Percentiles rank a stretch among this genome's conserved stretches.
These are phyloP conservation scores for Ensete glaucum DNA, from an alignment of 176 grass and related monocot genomes.

Conservation along the genomic window DNA sequence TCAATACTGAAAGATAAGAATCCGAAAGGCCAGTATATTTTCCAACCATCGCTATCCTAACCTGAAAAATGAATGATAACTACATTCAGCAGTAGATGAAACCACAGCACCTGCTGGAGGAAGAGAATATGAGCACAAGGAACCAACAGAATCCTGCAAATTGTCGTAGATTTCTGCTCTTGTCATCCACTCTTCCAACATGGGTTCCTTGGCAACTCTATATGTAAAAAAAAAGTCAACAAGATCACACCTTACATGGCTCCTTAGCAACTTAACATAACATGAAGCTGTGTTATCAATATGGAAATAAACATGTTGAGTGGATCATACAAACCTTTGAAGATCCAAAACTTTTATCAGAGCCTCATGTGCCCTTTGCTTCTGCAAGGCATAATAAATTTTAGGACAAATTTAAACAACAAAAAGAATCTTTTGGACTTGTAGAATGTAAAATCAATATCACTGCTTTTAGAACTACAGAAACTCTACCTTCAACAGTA, in stretches of 20 bases:
- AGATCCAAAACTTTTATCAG: constrained; percentile 79
- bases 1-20: constrained; percentile 48
- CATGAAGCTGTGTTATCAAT: not conserved
- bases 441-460: not conserved
- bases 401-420: not conserved
- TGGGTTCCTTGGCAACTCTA: constrained; percentile 22
- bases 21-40: constrained; percentile 45
- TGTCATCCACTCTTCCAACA: constrained; percentile 29
- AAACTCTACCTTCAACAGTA: constrained; percentile 68
- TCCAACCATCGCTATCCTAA: constrained; percentile 43
- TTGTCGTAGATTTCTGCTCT: constrained; percentile 31
- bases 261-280: not conserved
- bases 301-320: not conserved
- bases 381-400: constrained; percentile 28
- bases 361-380: constrained; percentile 93
- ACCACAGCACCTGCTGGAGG: not conserved
- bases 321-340: constrained; percentile 34
- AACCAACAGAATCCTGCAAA: constrained; percentile 37
- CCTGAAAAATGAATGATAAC: constrained; percentile 19
- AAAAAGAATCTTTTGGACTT: not conserved
- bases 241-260: not conserved
- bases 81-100: not conserved
- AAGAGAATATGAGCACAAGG: constrained; percentile 8
- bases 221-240: not conserved
- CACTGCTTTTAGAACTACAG: not conserved